Evolutionary conservation across 768 basidiomycete genomes (phyloP).

Genomic region (Phlebiopsis gigantea): DNA sequence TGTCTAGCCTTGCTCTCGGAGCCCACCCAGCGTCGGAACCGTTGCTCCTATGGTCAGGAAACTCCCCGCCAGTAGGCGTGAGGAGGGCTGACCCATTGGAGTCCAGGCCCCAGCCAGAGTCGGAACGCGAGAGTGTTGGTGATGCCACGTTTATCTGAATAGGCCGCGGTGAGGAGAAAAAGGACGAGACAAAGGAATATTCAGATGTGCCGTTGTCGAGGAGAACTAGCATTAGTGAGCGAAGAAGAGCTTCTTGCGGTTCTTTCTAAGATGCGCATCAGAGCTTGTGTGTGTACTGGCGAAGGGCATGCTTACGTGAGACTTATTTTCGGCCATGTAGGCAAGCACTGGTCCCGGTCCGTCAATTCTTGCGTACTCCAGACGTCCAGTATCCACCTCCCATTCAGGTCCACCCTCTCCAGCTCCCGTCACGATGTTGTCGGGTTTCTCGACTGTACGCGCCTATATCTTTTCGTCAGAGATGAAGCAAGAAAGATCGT

Average conservation of each 20-base stretch:
- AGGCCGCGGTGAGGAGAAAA: conserved; percentile 50
- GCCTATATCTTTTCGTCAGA: conserved; percentile 34
- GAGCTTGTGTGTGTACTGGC: background rate
- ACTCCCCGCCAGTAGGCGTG: conserved; percentile 33
- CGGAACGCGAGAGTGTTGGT: background rate
- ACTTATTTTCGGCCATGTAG: conserved; percentile 87
- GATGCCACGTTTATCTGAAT: conserved; percentile 5
- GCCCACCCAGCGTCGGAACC: conserved; percentile 45
- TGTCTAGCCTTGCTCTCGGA: conserved; percentile 16
- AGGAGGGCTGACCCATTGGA: conserved; percentile 17
- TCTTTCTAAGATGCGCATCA: conserved; percentile 50
- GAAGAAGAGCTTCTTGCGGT: conserved; percentile 75
- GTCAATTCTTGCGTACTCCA: conserved; percentile 67
- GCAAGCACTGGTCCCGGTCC: conserved; percentile 78
- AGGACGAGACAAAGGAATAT: conserved; percentile 79
- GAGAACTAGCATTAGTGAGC: conserved; percentile 83
- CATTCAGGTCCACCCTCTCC: conserved; percentile 33
- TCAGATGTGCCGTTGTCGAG: conserved; percentile 95
- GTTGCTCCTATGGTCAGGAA: conserved; percentile 23
- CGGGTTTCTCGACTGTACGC: conserved; percentile 64
- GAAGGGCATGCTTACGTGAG: conserved; percentile 51
- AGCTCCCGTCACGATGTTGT: conserved; percentile 49
- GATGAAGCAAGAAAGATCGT: background rate
- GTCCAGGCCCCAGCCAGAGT: background rate
- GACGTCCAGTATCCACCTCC: conserved; percentile 45